Percentiles rank a stretch among this genome's conserved stretches.
Evolutionary conservation across 2,329 filamentous ascomycete species (phyloP).

Genomic region (Cryphonectria parasitica): DNA sequence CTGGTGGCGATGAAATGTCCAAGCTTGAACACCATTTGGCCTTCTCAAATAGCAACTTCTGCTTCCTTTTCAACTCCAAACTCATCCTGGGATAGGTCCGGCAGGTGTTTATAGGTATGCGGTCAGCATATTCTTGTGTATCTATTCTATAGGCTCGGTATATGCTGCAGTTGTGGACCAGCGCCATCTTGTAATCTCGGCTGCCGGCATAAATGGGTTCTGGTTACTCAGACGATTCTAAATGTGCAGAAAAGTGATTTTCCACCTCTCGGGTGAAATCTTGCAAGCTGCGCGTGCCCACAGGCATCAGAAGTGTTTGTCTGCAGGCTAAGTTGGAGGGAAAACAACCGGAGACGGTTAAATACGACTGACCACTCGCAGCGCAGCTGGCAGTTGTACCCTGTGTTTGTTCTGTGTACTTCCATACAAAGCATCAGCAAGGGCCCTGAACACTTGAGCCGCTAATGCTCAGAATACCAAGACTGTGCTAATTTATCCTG

Average conservation of each 20-base stretch:
- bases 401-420: not conserved
- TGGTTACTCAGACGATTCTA: not conserved
- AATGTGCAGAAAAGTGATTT: not conserved
- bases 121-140: not conserved
- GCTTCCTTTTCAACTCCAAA: too few species aligned
- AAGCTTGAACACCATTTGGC: too few species aligned
- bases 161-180: not conserved
- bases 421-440: too few species aligned
- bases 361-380: conserved; percentile 14
- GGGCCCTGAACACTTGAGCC: not conserved
- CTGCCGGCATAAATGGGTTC: not conserved
- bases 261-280: not conserved
- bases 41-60: too few species aligned
- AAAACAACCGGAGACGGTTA: conserved; percentile 15
- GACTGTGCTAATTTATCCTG: not conserved
- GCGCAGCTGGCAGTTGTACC: conserved; percentile 3
- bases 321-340: conserved; percentile 14
- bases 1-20: too few species aligned
- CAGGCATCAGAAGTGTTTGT: not conserved
- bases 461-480: not conserved
- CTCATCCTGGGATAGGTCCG: too few species aligned
- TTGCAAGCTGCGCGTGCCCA: not conserved
- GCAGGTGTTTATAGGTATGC: too few species aligned
- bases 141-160: not conserved
- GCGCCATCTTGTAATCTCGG: not conserved